phyloP scores from a whole-genome alignment of 495 filamentous ascomycete genomes.

The Neurospora sp. region DNA sequence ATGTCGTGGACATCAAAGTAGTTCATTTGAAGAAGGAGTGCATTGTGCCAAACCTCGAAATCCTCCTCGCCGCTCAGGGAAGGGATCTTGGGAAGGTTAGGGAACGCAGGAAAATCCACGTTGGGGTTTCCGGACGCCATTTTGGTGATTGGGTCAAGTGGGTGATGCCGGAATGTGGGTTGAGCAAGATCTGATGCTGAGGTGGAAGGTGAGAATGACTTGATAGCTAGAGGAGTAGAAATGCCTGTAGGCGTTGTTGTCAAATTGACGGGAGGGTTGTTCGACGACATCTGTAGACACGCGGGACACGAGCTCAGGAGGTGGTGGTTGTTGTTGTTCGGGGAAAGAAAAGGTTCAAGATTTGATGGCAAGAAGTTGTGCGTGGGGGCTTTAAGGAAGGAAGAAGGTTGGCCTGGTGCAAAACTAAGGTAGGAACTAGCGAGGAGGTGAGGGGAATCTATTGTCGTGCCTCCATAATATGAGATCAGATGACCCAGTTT shows the following conservation, averaged over 20 bases:
- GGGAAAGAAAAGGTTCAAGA: not conserved
- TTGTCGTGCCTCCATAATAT: not conserved
- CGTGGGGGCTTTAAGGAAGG: not conserved
- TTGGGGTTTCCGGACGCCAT: not conserved
- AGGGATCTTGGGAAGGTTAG: not conserved
- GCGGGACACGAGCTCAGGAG: not conserved
- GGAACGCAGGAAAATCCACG: not conserved
- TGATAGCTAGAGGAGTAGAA: not conserved
- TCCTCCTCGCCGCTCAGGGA: not conserved
- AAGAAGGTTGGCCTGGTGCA: not conserved
- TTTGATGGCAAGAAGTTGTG: not conserved
- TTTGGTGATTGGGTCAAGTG: not conserved
- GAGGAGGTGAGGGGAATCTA: not conserved
- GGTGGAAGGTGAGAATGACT: not conserved
- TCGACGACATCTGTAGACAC: not conserved
- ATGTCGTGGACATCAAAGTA: not conserved
- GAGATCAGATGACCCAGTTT: not conserved
- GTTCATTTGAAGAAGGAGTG: not conserved
- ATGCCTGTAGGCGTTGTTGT: not conserved
- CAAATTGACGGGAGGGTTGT: not conserved
- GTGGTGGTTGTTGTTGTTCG: not conserved
- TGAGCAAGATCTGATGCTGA: not conserved
- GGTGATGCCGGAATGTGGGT: not conserved
- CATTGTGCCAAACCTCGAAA: not conserved
- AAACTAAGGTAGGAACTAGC: not conserved